Evolutionary conservation across 441 rosid genomes (phyloP).

Genomic region (Pelargonium australe): DNA sequence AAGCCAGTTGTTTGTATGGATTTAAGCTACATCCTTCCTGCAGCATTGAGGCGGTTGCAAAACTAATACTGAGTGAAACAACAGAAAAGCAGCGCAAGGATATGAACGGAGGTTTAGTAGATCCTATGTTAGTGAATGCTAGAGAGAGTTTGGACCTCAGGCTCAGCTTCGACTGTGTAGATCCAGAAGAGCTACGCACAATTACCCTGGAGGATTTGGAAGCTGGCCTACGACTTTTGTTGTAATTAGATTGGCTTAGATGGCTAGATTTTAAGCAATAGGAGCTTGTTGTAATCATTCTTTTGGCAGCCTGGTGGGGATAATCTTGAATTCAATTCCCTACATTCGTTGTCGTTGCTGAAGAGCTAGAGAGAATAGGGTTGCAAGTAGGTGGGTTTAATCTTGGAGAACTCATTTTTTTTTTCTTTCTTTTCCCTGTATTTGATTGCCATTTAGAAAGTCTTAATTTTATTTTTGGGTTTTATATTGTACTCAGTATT

Average conservation of each 20-base stretch:
- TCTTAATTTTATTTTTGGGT: not conserved
- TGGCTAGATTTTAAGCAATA: not conserved
- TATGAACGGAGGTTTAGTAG: constrained; percentile 57
- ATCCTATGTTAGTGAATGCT: constrained; percentile 76
- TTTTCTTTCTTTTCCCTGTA: not conserved
- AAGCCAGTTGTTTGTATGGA: constrained; percentile 58
- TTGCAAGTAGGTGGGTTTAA: constrained; percentile 3
- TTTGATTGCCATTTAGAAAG: not conserved
- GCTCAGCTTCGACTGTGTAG: constrained; percentile 51
- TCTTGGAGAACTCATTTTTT: not conserved
- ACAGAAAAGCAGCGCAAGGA: constrained; percentile 36
- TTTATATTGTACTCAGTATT: not conserved
- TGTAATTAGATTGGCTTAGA: constrained; percentile 12
- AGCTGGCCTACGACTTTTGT: constrained; percentile 52
- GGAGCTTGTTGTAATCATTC: not conserved
- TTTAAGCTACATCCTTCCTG: constrained; percentile 61
- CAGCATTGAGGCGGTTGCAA: constrained; percentile 48
- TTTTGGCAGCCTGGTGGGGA: not conserved
- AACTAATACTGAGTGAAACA: constrained; percentile 53
- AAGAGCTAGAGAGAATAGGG: not conserved
- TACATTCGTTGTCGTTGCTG: not conserved
- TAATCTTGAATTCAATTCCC: not conserved
- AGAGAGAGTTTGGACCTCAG: constrained; percentile 81
- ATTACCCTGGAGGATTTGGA: constrained; percentile 66
- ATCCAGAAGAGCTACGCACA: constrained; percentile 57